Conservation (phyloP, 2,329 filamentous ascomycete species). For the Emergomyces pasteurianus region DNA sequence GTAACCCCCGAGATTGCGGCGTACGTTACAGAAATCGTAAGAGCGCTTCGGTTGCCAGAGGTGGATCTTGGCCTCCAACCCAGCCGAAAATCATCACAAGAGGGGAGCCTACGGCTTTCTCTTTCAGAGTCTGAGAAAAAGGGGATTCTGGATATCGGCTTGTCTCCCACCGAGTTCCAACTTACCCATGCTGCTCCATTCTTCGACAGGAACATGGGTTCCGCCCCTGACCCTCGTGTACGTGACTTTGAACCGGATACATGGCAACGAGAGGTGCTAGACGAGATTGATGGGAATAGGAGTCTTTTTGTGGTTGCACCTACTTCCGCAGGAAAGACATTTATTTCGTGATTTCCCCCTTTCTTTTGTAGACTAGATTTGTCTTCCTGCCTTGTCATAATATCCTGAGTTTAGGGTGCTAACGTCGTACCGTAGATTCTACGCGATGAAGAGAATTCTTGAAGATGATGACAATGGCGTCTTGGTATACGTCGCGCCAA, state of each 20-base stretch:
- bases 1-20: slow-evolving; percentile 32
- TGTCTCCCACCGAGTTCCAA: slow-evolving; percentile 49
- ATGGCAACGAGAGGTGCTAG: slow-evolving; percentile 64
- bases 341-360: slow-evolving; percentile 45
- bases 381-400: background rate
- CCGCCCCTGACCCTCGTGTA: slow-evolving; percentile 54
- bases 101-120: slow-evolving; percentile 17
- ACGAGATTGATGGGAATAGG: slow-evolving; percentile 57
- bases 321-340: slow-evolving; percentile 70
- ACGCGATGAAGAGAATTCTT: slow-evolving; percentile 68
- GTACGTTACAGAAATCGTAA: slow-evolving; percentile 22
- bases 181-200: slow-evolving; percentile 58
- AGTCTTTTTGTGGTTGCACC: slow-evolving; percentile 66
- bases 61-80: slow-evolving; percentile 8
- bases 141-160: slow-evolving; percentile 21
- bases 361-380: no score
- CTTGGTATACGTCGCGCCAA: slow-evolving; percentile 68
- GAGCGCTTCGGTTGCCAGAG: slow-evolving; percentile 21
- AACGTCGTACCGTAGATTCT: slow-evolving; percentile 41
- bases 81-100: slow-evolving; percentile 4
- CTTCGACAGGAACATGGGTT: slow-evolving; percentile 62
- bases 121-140: slow-evolving; percentile 7
- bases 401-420: background rate
- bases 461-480: slow-evolving; percentile 56
- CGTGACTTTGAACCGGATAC: slow-evolving; percentile 57